Evolutionary conservation across 2,329 filamentous ascomycete species (phyloP).

Genomic region (Cladosporium colombiae): DNA sequence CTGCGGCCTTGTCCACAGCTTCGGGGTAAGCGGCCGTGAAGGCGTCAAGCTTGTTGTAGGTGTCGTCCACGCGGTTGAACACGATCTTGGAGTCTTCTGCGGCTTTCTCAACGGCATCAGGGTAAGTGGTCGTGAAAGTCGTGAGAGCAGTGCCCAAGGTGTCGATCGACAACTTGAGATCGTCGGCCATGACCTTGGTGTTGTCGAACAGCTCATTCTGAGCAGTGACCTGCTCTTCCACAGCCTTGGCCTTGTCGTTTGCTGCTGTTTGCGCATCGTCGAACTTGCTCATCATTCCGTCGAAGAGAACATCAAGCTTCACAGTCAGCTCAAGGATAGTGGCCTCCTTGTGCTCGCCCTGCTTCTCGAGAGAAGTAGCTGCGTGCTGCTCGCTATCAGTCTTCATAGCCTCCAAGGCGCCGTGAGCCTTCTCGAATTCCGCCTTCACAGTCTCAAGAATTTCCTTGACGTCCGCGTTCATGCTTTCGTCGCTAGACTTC

Average conservation of each 20-base stretch:
- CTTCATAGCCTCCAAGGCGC: slow-evolving; percentile 76
- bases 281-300: slow-evolving; percentile 80
- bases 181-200: slow-evolving; percentile 80
- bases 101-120: slow-evolving; percentile 72
- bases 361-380: slow-evolving; percentile 57
- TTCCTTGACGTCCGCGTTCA: slow-evolving; percentile 55
- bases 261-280: slow-evolving; percentile 77
- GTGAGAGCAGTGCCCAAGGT: slow-evolving; percentile 69
- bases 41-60: slow-evolving; percentile 44
- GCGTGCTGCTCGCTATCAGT: slow-evolving; percentile 70
- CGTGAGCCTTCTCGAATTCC: slow-evolving; percentile 85
- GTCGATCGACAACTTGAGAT: slow-evolving; percentile 82
- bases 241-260: slow-evolving; percentile 71
- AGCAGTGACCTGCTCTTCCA: slow-evolving; percentile 71
- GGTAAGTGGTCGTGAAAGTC: slow-evolving; percentile 60
- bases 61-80: slow-evolving; percentile 78
- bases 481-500: slow-evolving; percentile 54
- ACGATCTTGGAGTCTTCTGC: slow-evolving; percentile 84
- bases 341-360: slow-evolving; percentile 59
- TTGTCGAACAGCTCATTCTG: slow-evolving; percentile 72
- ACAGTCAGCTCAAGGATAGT: slow-evolving; percentile 56
- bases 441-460: slow-evolving; percentile 73
- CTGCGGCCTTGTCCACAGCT: slow-evolving; percentile 80
- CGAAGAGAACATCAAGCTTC: slow-evolving; percentile 75
- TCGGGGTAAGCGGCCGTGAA: slow-evolving; percentile 20